Conservation (phyloP, 768 basidiomycete genomes). For the Podaxis sp. region DNA sequence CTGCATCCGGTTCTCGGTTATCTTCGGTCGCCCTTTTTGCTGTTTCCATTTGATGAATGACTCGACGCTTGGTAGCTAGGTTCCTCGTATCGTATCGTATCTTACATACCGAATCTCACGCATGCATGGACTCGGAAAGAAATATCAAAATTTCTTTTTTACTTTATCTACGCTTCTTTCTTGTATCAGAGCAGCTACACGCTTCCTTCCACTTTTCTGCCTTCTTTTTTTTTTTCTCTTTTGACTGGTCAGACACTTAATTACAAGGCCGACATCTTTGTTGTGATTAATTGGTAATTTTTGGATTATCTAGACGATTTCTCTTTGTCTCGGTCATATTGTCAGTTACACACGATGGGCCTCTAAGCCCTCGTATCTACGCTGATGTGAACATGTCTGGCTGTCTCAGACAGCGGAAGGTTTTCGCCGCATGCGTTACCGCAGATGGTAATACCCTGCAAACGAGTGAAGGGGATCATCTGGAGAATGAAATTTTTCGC, state of each 20-base stretch:
- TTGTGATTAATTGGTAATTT: too few relatives aligned
- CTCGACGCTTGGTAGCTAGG: not conserved
- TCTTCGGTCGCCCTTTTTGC: not conserved
- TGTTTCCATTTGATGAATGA: slow-evolving; percentile 1
- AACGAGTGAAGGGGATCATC: too few relatives aligned
- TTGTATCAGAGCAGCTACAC: not conserved
- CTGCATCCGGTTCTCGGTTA: not conserved
- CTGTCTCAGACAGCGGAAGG: too few relatives aligned
- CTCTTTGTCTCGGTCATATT: too few relatives aligned
- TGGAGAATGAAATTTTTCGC: too few relatives aligned
- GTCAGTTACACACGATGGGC: not conserved
- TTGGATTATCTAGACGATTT: too few relatives aligned
- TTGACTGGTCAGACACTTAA: not conserved
- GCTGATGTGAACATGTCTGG: too few relatives aligned
- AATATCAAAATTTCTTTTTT: not conserved
- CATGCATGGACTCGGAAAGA: not conserved
- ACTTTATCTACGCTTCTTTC: not conserved
- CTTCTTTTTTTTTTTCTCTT: not conserved
- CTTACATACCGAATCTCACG: not conserved
- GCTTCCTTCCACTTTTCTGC: not conserved
- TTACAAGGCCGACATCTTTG: too few relatives aligned
- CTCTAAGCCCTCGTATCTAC: not conserved
- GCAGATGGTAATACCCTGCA: too few relatives aligned
- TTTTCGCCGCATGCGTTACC: too few relatives aligned
- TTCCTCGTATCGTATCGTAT: slow-evolving; percentile 2